A percentile compares a stretch with the other conserved stretches of the same genome.
phyloP scores from a whole-genome alignment of 371 early-diverging fungal species.

The Funneliformis caledonium region DNA sequence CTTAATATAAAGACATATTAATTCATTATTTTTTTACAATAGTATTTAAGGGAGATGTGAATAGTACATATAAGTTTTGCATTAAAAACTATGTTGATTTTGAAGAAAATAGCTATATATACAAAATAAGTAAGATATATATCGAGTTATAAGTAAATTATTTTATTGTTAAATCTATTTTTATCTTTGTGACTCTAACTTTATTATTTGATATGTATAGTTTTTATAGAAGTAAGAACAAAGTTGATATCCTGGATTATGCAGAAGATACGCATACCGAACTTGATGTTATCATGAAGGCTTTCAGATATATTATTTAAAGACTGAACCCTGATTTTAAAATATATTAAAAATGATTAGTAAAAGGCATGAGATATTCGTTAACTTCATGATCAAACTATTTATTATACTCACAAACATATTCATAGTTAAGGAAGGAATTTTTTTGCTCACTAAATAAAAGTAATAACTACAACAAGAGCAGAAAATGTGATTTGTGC shows the following conservation, averaged over 20 bases:
- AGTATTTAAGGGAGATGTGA: neutral
- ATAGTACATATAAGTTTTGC: slow-evolving; percentile 24
- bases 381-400: slow-evolving; percentile 23
- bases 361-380: slow-evolving; percentile 22
- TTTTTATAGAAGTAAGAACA: slow-evolving; percentile 35
- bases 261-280: slow-evolving; percentile 30
- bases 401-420: slow-evolving; percentile 22
- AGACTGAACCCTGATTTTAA: slow-evolving; percentile 22
- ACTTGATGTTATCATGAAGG: slow-evolving; percentile 38
- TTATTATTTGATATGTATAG: slow-evolving; percentile 20
- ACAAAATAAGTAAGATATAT: slow-evolving; percentile 38
- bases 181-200: slow-evolving; percentile 30
- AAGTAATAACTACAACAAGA: slow-evolving; percentile 34
- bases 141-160: slow-evolving; percentile 36
- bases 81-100: slow-evolving; percentile 24
- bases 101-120: slow-evolving; percentile 25
- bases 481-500: slow-evolving; percentile 39
- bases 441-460: slow-evolving; percentile 38
- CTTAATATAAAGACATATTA: neutral
- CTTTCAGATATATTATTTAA: slow-evolving; percentile 39
- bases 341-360: slow-evolving; percentile 38
- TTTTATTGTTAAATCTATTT: neutral
- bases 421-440: slow-evolving; percentile 37
- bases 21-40: slow-evolving; percentile 28
- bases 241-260: slow-evolving; percentile 38